Conservation (phyloP, 2,329 filamentous ascomycete species). For the Diaporthe citriasiana region DNA sequence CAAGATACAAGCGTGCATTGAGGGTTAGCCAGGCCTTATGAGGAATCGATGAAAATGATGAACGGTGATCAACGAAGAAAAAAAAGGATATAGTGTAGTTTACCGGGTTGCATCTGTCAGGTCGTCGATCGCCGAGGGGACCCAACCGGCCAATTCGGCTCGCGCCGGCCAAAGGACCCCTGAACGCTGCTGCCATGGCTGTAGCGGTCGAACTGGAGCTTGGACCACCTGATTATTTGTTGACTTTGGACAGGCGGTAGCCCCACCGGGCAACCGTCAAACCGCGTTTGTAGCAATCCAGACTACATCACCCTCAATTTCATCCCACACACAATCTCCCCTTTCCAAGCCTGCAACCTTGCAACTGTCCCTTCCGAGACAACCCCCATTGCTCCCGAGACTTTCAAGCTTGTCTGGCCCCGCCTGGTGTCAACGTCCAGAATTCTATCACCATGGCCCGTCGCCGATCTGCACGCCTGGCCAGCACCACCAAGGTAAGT, state of each 20-base stretch:
- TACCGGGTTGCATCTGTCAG: background rate
- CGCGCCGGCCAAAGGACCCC: slow-evolving; percentile 6
- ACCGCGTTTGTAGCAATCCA: slow-evolving; percentile 27
- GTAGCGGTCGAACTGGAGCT: background rate
- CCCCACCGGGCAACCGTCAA: slow-evolving; percentile 38
- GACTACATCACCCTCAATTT: slow-evolving; percentile 28
- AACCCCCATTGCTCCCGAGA: slow-evolving; percentile 15
- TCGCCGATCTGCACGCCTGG: slow-evolving; percentile 43
- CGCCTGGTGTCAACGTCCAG: slow-evolving; percentile 19
- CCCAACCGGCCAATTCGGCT: slow-evolving; percentile 23
- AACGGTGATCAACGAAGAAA: slow-evolving; percentile 1
- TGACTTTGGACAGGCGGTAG: slow-evolving; percentile 18
- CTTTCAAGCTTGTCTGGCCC: background rate
- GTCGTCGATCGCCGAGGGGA: slow-evolving; percentile 7
- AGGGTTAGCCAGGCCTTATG: background rate
- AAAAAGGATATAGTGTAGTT: background rate
- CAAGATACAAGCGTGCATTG: background rate
- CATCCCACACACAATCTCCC: slow-evolving; percentile 35
- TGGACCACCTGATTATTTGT: slow-evolving; percentile 37
- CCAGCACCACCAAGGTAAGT: slow-evolving; percentile 39
- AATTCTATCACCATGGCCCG: slow-evolving; percentile 39
- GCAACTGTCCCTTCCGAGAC: slow-evolving; percentile 14
- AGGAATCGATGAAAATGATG: background rate
- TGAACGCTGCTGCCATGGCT: background rate
- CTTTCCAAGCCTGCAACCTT: slow-evolving; percentile 26